Evolutionary conservation across 2,329 filamentous ascomycete genomes (phyloP).

Genomic region (Sporothrix brasiliensis): DNA sequence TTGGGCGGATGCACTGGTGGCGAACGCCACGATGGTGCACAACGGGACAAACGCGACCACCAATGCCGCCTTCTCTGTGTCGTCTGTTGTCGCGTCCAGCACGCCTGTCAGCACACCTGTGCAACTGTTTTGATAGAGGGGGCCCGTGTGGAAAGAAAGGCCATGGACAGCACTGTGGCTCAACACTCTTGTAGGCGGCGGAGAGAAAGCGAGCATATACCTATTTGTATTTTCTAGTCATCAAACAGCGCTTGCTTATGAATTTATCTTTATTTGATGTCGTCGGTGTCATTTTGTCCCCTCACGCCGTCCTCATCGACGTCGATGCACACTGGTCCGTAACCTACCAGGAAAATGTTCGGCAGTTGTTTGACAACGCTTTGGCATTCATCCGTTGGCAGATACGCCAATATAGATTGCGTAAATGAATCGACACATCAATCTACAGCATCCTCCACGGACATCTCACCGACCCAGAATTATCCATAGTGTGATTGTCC

Average conservation of each 20-base stretch:
- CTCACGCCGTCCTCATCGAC: too few species aligned
- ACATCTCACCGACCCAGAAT: background rate
- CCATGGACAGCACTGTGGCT: background rate
- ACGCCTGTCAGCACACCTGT: conserved; percentile 9
- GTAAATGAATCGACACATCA: background rate
- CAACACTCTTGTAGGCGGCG: background rate
- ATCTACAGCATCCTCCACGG: too few species aligned
- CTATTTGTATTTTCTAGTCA: conserved; percentile 7
- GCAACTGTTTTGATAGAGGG: background rate
- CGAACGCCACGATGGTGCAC: background rate
- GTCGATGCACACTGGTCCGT: too few species aligned
- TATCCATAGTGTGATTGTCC: conserved; percentile 14
- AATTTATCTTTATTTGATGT: background rate
- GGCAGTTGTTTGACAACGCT: background rate
- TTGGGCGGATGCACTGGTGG: conserved; percentile 29
- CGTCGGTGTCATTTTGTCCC: too few species aligned
- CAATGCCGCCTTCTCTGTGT: background rate
- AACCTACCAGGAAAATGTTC: too few species aligned
- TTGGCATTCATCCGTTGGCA: too few species aligned
- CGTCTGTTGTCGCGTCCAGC: background rate
- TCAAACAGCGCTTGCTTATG: background rate
- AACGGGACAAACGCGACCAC: background rate
- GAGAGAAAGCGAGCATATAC: background rate
- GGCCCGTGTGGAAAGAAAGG: background rate
- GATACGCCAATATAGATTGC: background rate